phyloP scores from a whole-genome alignment of 2,329 filamentous ascomycete species.

The Aspergillus ibericus region DNA sequence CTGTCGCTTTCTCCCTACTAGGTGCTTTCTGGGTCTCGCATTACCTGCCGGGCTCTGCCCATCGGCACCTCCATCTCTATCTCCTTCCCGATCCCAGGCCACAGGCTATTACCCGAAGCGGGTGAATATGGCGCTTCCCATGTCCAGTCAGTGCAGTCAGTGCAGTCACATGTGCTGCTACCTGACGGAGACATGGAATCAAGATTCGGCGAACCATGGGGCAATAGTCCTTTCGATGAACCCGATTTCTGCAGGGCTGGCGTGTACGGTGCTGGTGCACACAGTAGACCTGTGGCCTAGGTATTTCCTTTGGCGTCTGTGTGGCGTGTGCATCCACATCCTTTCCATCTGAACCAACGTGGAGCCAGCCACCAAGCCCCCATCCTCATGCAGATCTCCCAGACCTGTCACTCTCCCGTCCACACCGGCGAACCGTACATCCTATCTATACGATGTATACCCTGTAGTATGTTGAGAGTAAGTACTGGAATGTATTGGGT shows the following conservation, averaged over 20 bases:
- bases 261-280: too few relatives aligned
- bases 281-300: not conserved
- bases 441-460: too few relatives aligned
- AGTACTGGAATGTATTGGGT: too few relatives aligned
- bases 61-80: too few relatives aligned
- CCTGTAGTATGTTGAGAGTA: too few relatives aligned
- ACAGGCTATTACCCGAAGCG: not conserved
- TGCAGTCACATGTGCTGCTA: slow-evolving; percentile 1
- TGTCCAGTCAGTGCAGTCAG: too few relatives aligned
- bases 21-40: too few relatives aligned
- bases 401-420: not conserved
- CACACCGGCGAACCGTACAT: not conserved
- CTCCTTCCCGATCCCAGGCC: too few relatives aligned
- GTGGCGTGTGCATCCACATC: too few relatives aligned
- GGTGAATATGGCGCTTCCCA: not conserved
- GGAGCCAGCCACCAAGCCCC: too few relatives aligned
- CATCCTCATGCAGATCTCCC: not conserved
- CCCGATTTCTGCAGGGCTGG: not conserved
- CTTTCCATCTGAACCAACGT: too few relatives aligned
- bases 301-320: not conserved
- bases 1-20: not conserved
- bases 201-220: not conserved
- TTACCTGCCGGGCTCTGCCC: not conserved
- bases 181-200: not conserved
- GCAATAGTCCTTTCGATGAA: not conserved